A percentile compares a stretch with the other conserved stretches of the same genome.
These are phyloP conservation scores for Malbranchea zuffiana DNA, from an alignment of 2,329 filamentous ascomycete genomes.

Conservation along the genomic window DNA sequence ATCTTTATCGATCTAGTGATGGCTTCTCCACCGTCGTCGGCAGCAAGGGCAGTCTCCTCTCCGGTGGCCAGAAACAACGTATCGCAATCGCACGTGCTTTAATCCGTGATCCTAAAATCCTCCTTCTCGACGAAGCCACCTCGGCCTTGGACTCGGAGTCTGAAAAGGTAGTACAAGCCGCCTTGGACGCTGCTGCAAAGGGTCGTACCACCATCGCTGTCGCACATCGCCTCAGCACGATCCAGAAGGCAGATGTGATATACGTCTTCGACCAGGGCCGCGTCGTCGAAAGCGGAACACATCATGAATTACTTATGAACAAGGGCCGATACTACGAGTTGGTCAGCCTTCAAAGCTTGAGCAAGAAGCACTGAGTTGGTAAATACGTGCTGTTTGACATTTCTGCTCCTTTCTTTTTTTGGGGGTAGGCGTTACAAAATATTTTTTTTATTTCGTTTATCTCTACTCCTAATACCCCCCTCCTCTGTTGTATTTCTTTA, in stretches of 20 bases:
- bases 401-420: too few species aligned
- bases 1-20: constrained; percentile 41
- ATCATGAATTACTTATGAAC: constrained; percentile 58
- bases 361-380: constrained; percentile 10
- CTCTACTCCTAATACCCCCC: too few species aligned
- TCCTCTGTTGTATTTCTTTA: too few species aligned
- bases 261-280: constrained; percentile 91
- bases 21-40: constrained; percentile 80
- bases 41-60: constrained; percentile 72
- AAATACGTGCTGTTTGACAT: too few species aligned
- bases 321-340: constrained; percentile 67
- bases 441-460: not conserved
- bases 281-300: constrained; percentile 75
- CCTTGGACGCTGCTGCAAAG: constrained; percentile 70
- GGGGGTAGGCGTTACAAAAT: too few species aligned
- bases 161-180: constrained; percentile 51
- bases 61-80: constrained; percentile 88
- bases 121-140: constrained; percentile 70
- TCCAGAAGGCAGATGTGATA: constrained; percentile 88
- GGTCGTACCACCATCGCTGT: constrained; percentile 88
- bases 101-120: constrained; percentile 77
- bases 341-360: constrained; percentile 69
- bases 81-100: constrained; percentile 86
- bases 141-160: constrained; percentile 42
- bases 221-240: constrained; percentile 81